Evolutionary conservation across 148 eudicot species (phyloP).

Genomic region (Nepenthes gracilis): DNA sequence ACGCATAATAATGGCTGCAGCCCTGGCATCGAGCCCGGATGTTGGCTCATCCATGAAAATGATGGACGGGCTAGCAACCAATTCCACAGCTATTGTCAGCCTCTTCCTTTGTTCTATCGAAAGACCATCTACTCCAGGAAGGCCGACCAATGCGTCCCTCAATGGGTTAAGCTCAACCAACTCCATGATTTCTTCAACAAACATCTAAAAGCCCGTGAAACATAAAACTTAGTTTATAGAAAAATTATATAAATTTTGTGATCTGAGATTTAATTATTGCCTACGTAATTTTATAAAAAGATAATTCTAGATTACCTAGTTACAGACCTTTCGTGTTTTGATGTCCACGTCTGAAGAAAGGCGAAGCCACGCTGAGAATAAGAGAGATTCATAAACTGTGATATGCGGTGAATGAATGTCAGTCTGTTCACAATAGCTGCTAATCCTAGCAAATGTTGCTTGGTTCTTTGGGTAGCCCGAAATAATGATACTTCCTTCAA

Average conservation of each 20-base stretch:
- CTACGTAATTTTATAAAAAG: too few relatives aligned
- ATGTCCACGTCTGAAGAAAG: conserved; percentile 35
- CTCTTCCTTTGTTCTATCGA: conserved; percentile 78
- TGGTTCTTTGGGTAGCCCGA: conserved; percentile 65
- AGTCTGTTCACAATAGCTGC: conserved; percentile 71
- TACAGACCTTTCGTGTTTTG: conserved; percentile 35
- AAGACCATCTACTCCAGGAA: conserved; percentile 64
- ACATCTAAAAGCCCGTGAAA: conserved; percentile 21
- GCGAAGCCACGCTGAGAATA: conserved; percentile 70
- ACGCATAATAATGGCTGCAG: conserved; percentile 89
- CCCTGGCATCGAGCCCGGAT: conserved; percentile 91
- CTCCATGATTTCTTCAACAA: conserved; percentile 65
- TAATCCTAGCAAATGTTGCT: conserved; percentile 55
- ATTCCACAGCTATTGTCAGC: conserved; percentile 67
- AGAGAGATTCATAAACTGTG: conserved; percentile 60
- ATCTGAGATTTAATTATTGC: background rate
- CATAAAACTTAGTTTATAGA: background rate
- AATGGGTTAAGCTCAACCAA: conserved; percentile 64
- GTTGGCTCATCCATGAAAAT: conserved; percentile 96
- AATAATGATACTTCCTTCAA: conserved; percentile 42
- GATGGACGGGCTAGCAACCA: conserved; percentile 79
- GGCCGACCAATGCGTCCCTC: conserved; percentile 55
- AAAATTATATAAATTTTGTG: background rate
- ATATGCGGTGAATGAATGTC: conserved; percentile 74
- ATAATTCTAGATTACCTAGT: too few relatives aligned